Evolutionary conservation across 2,329 filamentous ascomycete species (phyloP).

Genomic region (Talaromyces sp.): DNA sequence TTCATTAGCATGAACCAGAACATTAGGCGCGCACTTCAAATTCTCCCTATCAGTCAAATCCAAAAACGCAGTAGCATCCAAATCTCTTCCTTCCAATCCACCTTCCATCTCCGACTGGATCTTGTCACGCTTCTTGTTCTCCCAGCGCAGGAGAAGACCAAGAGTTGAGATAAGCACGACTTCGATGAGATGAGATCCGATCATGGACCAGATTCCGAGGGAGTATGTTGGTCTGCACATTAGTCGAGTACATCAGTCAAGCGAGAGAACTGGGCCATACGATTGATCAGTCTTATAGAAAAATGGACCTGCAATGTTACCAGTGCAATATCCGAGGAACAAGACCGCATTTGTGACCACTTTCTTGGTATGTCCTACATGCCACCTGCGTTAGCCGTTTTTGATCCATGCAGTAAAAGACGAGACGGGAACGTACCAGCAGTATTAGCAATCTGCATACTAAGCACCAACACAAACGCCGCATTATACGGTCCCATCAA

Average conservation of each 20-base stretch:
- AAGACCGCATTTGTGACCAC: conserved; percentile 63
- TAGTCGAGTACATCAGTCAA: not conserved
- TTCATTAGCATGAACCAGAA: not conserved
- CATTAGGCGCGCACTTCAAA: conserved; percentile 39
- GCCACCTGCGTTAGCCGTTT: not conserved
- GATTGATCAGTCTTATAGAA: conserved; percentile 60
- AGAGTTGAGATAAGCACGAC: conserved; percentile 47
- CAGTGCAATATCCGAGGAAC: conserved; percentile 60
- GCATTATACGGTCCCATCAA: conserved; percentile 57
- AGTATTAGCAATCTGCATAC: conserved; percentile 48
- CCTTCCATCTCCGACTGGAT: conserved; percentile 49
- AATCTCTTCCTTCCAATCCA: conserved; percentile 48
- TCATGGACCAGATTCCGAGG: conserved; percentile 58
- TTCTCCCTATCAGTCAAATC: conserved; percentile 58
- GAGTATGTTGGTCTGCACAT: conserved; percentile 45
- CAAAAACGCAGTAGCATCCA: conserved; percentile 53
- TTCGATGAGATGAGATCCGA: conserved; percentile 55
- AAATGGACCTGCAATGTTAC: conserved; percentile 63
- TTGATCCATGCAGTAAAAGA: not conserved
- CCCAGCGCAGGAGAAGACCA: conserved; percentile 49
- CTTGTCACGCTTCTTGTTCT: conserved; percentile 52
- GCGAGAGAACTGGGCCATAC: conserved; percentile 25
- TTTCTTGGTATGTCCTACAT: conserved; percentile 59
- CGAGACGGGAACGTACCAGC: conserved; percentile 34
- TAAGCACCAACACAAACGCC: conserved; percentile 52